These are phyloP conservation scores for Boletus fagicola DNA, from an alignment of 768 basidiomycete genomes.

Conservation along the genomic window DNA sequence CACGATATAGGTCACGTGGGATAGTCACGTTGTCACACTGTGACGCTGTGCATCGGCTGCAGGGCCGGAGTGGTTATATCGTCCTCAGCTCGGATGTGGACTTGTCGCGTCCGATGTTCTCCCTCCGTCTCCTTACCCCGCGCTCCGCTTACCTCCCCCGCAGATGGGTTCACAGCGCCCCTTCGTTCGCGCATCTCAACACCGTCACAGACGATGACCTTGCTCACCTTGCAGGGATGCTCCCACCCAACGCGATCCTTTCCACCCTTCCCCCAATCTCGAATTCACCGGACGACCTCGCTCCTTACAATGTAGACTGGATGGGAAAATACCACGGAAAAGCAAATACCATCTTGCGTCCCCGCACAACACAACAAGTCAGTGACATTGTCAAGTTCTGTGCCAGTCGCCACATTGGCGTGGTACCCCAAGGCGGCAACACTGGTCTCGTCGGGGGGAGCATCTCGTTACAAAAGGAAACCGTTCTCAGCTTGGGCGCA, in stretches of 20 bases:
- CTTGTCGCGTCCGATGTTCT: conserved; percentile 1
- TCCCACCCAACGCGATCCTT: conserved; percentile 61
- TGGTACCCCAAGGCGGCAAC: conserved; percentile 98
- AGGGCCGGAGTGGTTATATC: neutral
- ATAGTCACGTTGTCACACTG: neutral
- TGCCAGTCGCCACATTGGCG: conserved; percentile 72
- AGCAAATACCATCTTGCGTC: conserved; percentile 83
- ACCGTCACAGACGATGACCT: conserved; percentile 59
- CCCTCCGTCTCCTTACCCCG: neutral
- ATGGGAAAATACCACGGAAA: conserved; percentile 92
- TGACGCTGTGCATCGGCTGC: neutral
- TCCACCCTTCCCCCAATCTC: conserved; percentile 59
- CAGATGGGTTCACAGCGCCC: conserved; percentile 22
- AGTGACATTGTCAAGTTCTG: conserved; percentile 87
- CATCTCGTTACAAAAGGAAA: conserved; percentile 83
- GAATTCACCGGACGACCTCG: conserved; percentile 60
- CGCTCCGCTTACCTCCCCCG: neutral
- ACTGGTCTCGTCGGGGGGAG: conserved; percentile 97
- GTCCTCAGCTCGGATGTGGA: neutral
- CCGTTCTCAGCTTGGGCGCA: conserved; percentile 80
- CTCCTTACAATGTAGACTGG: conserved; percentile 87
- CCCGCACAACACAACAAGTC: conserved; percentile 84
- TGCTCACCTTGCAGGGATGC: conserved; percentile 63
- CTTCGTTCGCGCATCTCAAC: conserved; percentile 37
- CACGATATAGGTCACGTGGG: conserved; percentile 17